A percentile compares a stretch with the other conserved stretches of the same genome.
Evolutionary conservation across 2,329 filamentous ascomycete genomes (phyloP).

Genomic region (Hypoxylon sp.): DNA sequence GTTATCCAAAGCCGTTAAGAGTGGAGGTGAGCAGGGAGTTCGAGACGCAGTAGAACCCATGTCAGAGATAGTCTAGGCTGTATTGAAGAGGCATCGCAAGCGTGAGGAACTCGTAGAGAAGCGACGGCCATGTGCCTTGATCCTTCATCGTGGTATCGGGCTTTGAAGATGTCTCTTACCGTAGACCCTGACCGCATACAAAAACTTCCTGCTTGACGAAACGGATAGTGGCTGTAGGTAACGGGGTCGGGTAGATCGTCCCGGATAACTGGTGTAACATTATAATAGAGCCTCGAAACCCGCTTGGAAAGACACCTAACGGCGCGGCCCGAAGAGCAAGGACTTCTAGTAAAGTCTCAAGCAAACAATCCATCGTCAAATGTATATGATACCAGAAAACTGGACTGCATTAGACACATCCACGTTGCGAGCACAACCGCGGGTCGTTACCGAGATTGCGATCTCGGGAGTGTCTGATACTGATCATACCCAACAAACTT

Average conservation of each 20-base stretch:
- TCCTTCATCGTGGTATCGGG: slow-evolving; percentile 22
- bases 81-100: slow-evolving; percentile 1
- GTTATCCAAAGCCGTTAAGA: slow-evolving; percentile 2
- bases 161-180: slow-evolving; percentile 31
- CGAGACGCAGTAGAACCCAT: background rate
- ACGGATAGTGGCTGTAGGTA: slow-evolving; percentile 29
- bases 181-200: slow-evolving; percentile 23
- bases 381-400: slow-evolving; percentile 4
- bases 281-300: slow-evolving; percentile 27
- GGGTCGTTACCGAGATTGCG: slow-evolving; percentile 35
- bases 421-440: slow-evolving; percentile 19
- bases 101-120: slow-evolving; percentile 12
- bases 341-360: slow-evolving; percentile 11
- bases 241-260: slow-evolving; percentile 20
- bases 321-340: slow-evolving; percentile 39
- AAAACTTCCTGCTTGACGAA: slow-evolving; percentile 9
- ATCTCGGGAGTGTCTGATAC: slow-evolving; percentile 33
- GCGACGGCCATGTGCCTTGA: slow-evolving; percentile 10
- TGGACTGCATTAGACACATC: slow-evolving; percentile 13
- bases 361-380: slow-evolving; percentile 36
- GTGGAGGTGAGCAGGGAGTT: slow-evolving; percentile 5
- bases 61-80: background rate
- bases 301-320: slow-evolving; percentile 21
- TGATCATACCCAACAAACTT: slow-evolving; percentile 11
- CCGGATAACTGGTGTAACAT: slow-evolving; percentile 33